Evolutionary conservation across 2,329 filamentous ascomycete species (phyloP).

Genomic region (Hansfordia pulvinata): DNA sequence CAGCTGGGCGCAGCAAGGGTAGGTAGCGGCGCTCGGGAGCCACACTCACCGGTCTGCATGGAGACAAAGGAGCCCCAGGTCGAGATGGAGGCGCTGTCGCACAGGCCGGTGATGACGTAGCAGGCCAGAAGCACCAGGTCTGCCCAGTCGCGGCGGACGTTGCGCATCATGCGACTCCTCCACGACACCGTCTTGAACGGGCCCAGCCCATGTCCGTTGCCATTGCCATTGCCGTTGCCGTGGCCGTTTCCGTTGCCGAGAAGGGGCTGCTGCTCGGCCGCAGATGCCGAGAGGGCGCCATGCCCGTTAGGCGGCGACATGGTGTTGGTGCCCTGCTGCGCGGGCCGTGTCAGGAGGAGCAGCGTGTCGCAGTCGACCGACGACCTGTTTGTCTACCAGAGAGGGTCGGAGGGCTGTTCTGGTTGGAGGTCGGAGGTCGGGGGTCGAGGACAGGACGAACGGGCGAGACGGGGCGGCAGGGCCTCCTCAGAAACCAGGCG

Average conservation of each 20-base stretch:
- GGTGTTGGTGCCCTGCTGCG: too few species aligned
- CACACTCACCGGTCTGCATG: conserved; percentile 60
- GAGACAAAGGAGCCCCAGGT: conserved; percentile 72
- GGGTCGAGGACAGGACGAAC: too few species aligned
- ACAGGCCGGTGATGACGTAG: conserved; percentile 64
- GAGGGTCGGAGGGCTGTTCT: too few species aligned
- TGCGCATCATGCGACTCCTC: conserved; percentile 18
- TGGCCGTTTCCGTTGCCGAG: conserved; percentile 3
- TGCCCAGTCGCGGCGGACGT: conserved; percentile 47
- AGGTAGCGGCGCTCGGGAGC: background rate
- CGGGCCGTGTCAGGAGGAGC: too few species aligned
- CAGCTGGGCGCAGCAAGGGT: background rate
- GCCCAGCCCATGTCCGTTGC: too few species aligned
- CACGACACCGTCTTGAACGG: conserved; percentile 13
- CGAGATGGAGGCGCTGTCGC: conserved; percentile 63
- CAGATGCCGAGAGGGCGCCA: too few species aligned
- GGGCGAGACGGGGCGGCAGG: too few species aligned
- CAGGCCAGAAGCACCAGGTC: conserved; percentile 58
- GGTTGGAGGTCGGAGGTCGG: too few species aligned
- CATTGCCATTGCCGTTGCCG: conserved; percentile 6
- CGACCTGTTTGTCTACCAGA: too few species aligned
- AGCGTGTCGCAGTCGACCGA: too few species aligned
- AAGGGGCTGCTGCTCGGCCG: too few species aligned
- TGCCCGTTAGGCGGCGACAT: conserved; percentile 15
- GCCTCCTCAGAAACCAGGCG: too few species aligned